Evolutionary conservation across 2,329 filamentous ascomycete genomes (phyloP).

Genomic region (Ophiocordyceps camponoti-saundersi): DNA sequence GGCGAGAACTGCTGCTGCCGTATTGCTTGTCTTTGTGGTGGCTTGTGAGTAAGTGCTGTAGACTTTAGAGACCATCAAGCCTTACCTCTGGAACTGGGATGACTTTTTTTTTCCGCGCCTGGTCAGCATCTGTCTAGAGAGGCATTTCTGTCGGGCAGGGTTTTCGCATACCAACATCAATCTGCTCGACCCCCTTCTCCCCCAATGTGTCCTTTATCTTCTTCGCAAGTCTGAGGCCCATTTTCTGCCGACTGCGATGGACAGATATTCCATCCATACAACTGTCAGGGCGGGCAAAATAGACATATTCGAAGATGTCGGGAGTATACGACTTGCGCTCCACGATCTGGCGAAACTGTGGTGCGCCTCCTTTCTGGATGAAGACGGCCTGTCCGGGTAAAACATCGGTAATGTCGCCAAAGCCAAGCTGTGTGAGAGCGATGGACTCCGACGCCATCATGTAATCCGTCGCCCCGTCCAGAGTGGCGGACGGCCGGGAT

Average conservation of each 20-base stretch:
- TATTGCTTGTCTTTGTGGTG: slow-evolving; percentile 45
- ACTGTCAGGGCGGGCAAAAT: slow-evolving; percentile 70
- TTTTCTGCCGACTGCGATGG: slow-evolving; percentile 66
- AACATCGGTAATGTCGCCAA: slow-evolving; percentile 59
- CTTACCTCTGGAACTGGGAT: slow-evolving; percentile 48
- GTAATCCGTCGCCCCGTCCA: slow-evolving; percentile 56
- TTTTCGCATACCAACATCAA: slow-evolving; percentile 42
- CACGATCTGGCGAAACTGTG: slow-evolving; percentile 61
- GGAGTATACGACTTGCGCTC: slow-evolving; percentile 55
- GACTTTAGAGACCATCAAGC: background rate
- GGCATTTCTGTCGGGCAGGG: background rate
- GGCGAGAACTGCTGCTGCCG: slow-evolving; percentile 62
- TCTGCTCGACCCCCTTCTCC: slow-evolving; percentile 51
- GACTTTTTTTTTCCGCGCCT: slow-evolving; percentile 15
- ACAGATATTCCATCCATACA: slow-evolving; percentile 81
- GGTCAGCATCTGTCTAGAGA: background rate
- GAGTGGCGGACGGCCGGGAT: slow-evolving; percentile 47
- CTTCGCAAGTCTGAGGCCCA: slow-evolving; percentile 68
- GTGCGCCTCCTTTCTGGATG: slow-evolving; percentile 58
- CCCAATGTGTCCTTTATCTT: slow-evolving; percentile 53
- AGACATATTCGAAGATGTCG: slow-evolving; percentile 70
- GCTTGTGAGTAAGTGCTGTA: background rate
- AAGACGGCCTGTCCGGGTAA: slow-evolving; percentile 74
- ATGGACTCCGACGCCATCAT: slow-evolving; percentile 86
- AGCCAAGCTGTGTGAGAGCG: slow-evolving; percentile 66